A percentile compares a stretch with the other conserved stretches of the same genome.
phyloP scores from a whole-genome alignment of 163 green algal species.

The Scenedesmus sp. region DNA sequence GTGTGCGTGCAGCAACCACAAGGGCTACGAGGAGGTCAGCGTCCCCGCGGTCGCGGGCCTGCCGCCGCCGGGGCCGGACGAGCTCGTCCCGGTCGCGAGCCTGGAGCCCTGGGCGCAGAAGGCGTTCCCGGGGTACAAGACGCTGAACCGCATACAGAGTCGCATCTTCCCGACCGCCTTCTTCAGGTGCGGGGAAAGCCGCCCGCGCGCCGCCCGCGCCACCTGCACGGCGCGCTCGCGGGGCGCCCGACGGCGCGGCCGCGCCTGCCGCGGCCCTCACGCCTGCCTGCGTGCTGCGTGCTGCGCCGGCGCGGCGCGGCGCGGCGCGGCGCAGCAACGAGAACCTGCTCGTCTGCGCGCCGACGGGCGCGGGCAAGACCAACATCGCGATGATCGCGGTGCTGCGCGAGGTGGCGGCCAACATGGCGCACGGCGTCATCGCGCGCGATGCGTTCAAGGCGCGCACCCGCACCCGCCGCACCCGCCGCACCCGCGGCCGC shows the following conservation, averaged over 20 bases:
- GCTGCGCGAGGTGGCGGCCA: constrained; percentile 85
- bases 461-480: not conserved
- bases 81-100: constrained; percentile 76
- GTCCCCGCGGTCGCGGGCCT: constrained; percentile 67
- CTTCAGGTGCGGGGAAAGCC: constrained; percentile 41
- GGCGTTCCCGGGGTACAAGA: constrained; percentile 80
- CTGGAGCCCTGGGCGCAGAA: constrained; percentile 84
- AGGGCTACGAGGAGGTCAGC: constrained; percentile 93
- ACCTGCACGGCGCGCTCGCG: too few species aligned
- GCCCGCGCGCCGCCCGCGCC: too few species aligned
- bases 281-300: not conserved
- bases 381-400: constrained; percentile 99
- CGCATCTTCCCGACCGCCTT: constrained; percentile 89
- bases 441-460: constrained; percentile 92
- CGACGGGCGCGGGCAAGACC: constrained; percentile 96
- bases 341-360: constrained; percentile 96
- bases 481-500: not conserved
- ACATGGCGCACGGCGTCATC: constrained; percentile 79
- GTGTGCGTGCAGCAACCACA: constrained; percentile 69
- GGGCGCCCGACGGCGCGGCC: too few species aligned
- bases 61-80: constrained; percentile 49
- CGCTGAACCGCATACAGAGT: constrained; percentile 96
- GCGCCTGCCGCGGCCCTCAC: too few species aligned
- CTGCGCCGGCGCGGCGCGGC: not conserved
- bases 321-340: constrained; percentile 84